Base-by-base conservation (phyloP, 2,329 filamentous ascomycete species). In the Colletotrichum sp. region DNA sequence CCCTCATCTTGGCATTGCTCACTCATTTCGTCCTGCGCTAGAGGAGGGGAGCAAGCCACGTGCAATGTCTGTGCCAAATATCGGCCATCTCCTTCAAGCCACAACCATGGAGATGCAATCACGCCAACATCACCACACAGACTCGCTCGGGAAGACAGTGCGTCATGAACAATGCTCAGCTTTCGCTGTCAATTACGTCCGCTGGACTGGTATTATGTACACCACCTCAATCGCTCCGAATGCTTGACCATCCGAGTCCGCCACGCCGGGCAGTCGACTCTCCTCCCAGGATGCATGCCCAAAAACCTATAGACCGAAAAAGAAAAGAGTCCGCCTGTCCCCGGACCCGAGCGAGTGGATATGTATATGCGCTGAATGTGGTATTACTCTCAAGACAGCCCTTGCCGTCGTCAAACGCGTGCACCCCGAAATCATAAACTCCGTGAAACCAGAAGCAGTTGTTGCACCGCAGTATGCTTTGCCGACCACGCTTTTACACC, bases 161-260 rank as follows among this genome's bases (percentile, higher is more conserved):
- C 18, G n/a, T 32, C 8, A 30, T 59, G 44, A 70, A 57, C 8
- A 44, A 28, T 65, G 72, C 67, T 49, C 67, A 68, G 65, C 65
- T 32, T 16, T 60, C 24, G 55, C 36, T 55, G 44, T 16, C 21
- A 24, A 76, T 76, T 76, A 62, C 49, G 70, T 73, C 73, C 73
- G 52, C 16, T 70, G 59, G 64, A 64, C 32, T 26, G 64, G 64
- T 68, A 73, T 73, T 76, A 76, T 68, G 57, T 73, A 76, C 73
- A 75, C 8, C 13, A 57, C 69, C 39, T 44, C 36, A 71, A 62
- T 49, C 72, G 63, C 72, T 68, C 39, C 28, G 30, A 21, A 24
- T 63, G 67, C 63, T 55, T 63, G 39, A 62, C 63, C n/a, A 24
- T 62, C 52, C 39, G 72, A 71, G 32, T 71, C 30, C 16, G 72